Base-by-base conservation (phyloP, 345 rosid genomes). In the Pelargonium nanum region DNA sequence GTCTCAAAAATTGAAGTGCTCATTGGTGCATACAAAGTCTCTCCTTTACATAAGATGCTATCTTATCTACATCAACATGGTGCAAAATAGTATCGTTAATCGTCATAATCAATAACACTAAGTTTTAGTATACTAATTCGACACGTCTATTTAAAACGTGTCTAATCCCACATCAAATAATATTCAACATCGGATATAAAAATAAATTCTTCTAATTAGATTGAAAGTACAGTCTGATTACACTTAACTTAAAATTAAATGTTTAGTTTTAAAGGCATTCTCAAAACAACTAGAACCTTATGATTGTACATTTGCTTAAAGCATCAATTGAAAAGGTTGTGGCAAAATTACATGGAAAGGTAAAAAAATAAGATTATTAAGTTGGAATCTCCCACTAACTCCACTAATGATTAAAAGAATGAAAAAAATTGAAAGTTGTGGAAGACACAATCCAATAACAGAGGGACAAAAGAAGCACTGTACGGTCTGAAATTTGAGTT, bases 1-100 rank as follows among this genome's bases (percentile, higher is more conserved):
- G 61, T 65, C 55, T 55, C 19, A 28, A 63, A 72, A 59, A 61
- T 60, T 24, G 4, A 53, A 40, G 55, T 34, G 22, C 66, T 72
- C 22, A 71, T 64, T 67, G 63, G 73, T 63, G 45, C 72, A 23
- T 20, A 55, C 20, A 57, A 57, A 67, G 50, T 28, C 19, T 58
- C 26, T 57, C 28, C 62, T 26, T 15, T 26, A 59, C 56, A 12
- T 32, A 40, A 70, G 72, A 74, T 71, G 68, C 75, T 57, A 55
- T 65, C 63, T 69, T 59, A 63, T 44, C 63, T 55, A 20, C 67
- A 62, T 44, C 24, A 55, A 64, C 10, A 57, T 34, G 67, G 61
- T 64, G 69, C 72, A 71, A 64, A 59, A 60, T 68, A 71, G 70
- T 68, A 61, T 30, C 52, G 22, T 30, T 25, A 40, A 12, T 6